Conservation (phyloP, 2,329 filamentous ascomycete species). For the Fusarium sp. region DNA sequence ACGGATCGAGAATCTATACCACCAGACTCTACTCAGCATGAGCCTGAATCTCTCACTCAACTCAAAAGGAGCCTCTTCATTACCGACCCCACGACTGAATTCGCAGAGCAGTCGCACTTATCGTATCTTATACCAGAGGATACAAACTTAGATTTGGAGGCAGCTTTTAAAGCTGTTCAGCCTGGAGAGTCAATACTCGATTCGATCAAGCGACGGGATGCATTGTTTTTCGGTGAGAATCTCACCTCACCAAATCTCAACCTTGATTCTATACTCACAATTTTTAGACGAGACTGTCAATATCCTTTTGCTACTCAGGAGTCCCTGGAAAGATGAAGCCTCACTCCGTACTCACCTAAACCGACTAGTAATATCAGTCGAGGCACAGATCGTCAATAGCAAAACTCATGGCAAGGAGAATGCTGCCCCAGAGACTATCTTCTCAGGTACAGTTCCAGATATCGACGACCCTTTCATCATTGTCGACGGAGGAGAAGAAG, state of each 20-base stretch:
- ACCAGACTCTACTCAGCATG: slow-evolving; percentile 23
- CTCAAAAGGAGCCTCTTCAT: slow-evolving; percentile 36
- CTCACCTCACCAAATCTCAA: slow-evolving; percentile 42
- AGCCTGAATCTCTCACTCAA: slow-evolving; percentile 39
- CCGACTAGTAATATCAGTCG: slow-evolving; percentile 73
- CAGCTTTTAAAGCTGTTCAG: slow-evolving; percentile 58
- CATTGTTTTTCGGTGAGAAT: slow-evolving; percentile 80
- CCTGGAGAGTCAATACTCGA: slow-evolving; percentile 62
- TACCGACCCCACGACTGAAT: slow-evolving; percentile 47
- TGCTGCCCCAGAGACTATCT: slow-evolving; percentile 68
- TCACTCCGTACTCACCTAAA: slow-evolving; percentile 68
- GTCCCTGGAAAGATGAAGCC: slow-evolving; percentile 68
- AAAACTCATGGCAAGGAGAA: slow-evolving; percentile 60
- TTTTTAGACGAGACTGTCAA: slow-evolving; percentile 76
- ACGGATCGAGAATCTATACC: slow-evolving; percentile 34
- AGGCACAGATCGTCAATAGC: slow-evolving; percentile 73
- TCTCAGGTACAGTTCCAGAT: slow-evolving; percentile 63
- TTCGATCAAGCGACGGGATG: slow-evolving; percentile 70
- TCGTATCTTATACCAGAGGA: slow-evolving; percentile 69
- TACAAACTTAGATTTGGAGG: slow-evolving; percentile 65
- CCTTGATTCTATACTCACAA: slow-evolving; percentile 51
- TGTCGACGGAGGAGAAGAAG: slow-evolving; percentile 52
- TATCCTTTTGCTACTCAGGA: slow-evolving; percentile 75
- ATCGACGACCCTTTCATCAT: slow-evolving; percentile 63
- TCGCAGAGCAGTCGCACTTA: slow-evolving; percentile 69